phyloP scores from a whole-genome alignment of 148 eudicot genomes.

The Vaccinium macrocarpon region DNA sequence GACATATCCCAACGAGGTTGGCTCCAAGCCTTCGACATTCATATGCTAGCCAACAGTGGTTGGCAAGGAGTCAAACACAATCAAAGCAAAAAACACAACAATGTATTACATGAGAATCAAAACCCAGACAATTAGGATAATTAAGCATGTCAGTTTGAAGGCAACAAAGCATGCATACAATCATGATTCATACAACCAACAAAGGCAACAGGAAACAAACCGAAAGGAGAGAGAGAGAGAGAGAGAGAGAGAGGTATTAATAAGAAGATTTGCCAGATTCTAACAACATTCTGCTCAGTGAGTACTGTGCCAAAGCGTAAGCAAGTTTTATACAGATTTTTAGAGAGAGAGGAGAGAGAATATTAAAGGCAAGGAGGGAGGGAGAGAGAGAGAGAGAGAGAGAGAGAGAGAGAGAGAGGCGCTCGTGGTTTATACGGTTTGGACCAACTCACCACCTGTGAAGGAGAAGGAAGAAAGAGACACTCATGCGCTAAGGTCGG shows the following conservation, averaged over 20 bases:
- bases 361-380: too few relatives aligned
- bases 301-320: neutral
- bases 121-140: too few relatives aligned
- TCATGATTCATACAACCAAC: too few relatives aligned
- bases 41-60: too few relatives aligned
- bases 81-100: too few relatives aligned
- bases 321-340: neutral
- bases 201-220: too few relatives aligned
- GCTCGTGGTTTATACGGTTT: slow-evolving; percentile 1
- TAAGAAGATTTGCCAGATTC: neutral
- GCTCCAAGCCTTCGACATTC: too few relatives aligned
- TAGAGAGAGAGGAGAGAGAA: neutral
- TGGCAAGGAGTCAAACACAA: too few relatives aligned
- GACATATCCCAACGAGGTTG: too few relatives aligned
- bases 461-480: neutral
- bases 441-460: slow-evolving; percentile 9
- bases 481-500: neutral
- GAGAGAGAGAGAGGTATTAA: neutral
- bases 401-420: neutral
- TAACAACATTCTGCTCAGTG: neutral
- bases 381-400: neutral
- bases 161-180: too few relatives aligned
- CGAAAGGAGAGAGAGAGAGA: neutral
- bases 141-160: too few relatives aligned
- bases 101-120: too few relatives aligned